Percentiles rank a stretch among this genome's conserved stretches.
Conservation (phyloP, 371 early-diverging fungal species). For the Mortierella sp. region DNA sequence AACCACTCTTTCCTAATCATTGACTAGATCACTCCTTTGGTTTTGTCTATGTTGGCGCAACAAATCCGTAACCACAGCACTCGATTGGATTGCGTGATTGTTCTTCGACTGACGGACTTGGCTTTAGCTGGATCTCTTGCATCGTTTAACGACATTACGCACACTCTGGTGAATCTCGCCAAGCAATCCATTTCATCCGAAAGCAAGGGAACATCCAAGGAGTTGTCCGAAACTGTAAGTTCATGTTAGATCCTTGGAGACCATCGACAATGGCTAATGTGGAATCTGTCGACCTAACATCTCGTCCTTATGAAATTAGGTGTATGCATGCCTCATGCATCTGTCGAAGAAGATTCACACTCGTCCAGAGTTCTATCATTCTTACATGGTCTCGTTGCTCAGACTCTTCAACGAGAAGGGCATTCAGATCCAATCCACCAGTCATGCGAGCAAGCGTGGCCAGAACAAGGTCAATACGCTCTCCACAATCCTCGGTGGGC, state of each 20-base stretch:
- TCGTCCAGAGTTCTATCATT: constrained; percentile 66
- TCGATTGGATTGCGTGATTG: constrained; percentile 60
- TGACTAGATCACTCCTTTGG: constrained; percentile 63
- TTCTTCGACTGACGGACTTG: constrained; percentile 64
- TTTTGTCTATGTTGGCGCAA: constrained; percentile 68
- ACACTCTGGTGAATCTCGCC: constrained; percentile 59
- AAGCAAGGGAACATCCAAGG: constrained; percentile 58
- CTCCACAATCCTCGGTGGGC: constrained; percentile 68
- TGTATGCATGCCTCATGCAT: constrained; percentile 29
- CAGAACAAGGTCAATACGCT: constrained; percentile 59
- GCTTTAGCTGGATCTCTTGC: constrained; percentile 65
- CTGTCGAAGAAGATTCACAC: constrained; percentile 63
- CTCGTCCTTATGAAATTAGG: constrained; percentile 6
- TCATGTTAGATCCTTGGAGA: not conserved
- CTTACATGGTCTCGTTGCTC: constrained; percentile 67
- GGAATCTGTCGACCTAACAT: not conserved
- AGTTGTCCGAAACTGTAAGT: constrained; percentile 57
- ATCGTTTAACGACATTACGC: constrained; percentile 65
- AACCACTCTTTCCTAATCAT: too few relatives aligned
- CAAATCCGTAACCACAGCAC: constrained; percentile 63
- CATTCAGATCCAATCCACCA: constrained; percentile 67
- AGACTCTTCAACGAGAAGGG: constrained; percentile 77
- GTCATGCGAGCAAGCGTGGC: constrained; percentile 63
- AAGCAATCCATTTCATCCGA: constrained; percentile 61
- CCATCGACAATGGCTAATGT: constrained; percentile 7